Conservation (phyloP, 2,329 filamentous ascomycete species). For the Monosporascus cannonballus region DNA sequence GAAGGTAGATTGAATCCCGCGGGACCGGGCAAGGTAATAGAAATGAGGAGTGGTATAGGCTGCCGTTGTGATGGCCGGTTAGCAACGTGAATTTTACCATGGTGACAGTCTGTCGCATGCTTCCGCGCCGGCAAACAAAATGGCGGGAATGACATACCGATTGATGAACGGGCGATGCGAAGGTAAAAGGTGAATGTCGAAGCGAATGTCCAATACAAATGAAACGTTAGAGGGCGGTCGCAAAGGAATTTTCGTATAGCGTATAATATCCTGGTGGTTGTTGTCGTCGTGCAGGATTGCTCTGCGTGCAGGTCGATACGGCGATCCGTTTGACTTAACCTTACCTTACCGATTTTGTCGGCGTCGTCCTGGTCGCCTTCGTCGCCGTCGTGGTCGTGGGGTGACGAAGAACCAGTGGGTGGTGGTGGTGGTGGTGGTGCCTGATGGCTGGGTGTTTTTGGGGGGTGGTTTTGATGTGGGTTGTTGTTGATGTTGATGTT, state of each 20-base stretch:
- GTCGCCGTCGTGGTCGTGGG: background rate
- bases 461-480: background rate
- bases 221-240: background rate
- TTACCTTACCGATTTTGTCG: background rate
- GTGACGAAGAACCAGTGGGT: background rate
- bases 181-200: background rate
- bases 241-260: background rate
- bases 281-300: background rate
- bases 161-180: too few species aligned
- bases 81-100: background rate
- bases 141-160: too few species aligned
- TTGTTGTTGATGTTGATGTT: background rate
- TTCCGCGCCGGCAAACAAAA: too few species aligned
- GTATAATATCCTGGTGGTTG: background rate
- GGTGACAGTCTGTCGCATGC: too few species aligned
- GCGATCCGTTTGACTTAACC: background rate
- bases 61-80: background rate
- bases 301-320: background rate
- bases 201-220: background rate
- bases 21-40: background rate
- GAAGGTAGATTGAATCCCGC: too few species aligned
- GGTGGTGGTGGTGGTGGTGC: background rate
- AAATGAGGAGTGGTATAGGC: background rate
- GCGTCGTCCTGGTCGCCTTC: background rate
- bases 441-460: background rate